phyloP scores from a whole-genome alignment of 2,329 filamentous ascomycete genomes.

The Fusarium sp. region DNA sequence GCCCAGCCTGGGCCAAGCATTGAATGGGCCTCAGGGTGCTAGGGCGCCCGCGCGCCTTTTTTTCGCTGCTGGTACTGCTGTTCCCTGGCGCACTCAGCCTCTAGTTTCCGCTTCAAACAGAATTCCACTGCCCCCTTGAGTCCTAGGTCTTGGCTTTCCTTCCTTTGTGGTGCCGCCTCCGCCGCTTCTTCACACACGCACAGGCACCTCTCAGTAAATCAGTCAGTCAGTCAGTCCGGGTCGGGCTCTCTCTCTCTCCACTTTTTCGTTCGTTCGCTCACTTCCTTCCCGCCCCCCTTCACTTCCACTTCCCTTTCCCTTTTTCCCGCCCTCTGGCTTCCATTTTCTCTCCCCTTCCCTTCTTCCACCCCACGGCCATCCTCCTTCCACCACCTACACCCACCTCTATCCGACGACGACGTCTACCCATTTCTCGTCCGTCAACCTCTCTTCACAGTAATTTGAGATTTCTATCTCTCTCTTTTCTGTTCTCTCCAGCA shows the following conservation, averaged over 20 bases:
- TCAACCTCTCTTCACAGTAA: background rate
- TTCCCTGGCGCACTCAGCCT: conserved; percentile 9
- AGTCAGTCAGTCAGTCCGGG: background rate
- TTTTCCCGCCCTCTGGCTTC: conserved; percentile 31
- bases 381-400: conserved; percentile 33
- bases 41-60: background rate
- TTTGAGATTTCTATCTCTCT: conserved; percentile 13
- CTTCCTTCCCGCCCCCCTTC: conserved; percentile 33
- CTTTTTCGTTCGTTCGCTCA: conserved; percentile 34
- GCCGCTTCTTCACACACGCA: conserved; percentile 10
- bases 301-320: conserved; percentile 27
- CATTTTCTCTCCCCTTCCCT: conserved; percentile 29
- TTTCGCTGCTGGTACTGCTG: background rate
- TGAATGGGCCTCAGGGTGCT: conserved; percentile 6
- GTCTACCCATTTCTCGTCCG: conserved; percentile 25
- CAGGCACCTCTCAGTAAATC: conserved; percentile 2
- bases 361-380: conserved; percentile 34
- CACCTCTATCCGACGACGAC: conserved; percentile 30
- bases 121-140: conserved; percentile 23
- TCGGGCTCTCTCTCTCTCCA: conserved; percentile 28
- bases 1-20: conserved; percentile 1
- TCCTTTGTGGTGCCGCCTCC: conserved; percentile 4
- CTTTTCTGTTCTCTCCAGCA: conserved; percentile 10
- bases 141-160: conserved; percentile 9
- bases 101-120: conserved; percentile 11